These are phyloP conservation scores for Peterozyma xylosa DNA, from an alignment of 805 yeast species.

Conservation along the genomic window DNA sequence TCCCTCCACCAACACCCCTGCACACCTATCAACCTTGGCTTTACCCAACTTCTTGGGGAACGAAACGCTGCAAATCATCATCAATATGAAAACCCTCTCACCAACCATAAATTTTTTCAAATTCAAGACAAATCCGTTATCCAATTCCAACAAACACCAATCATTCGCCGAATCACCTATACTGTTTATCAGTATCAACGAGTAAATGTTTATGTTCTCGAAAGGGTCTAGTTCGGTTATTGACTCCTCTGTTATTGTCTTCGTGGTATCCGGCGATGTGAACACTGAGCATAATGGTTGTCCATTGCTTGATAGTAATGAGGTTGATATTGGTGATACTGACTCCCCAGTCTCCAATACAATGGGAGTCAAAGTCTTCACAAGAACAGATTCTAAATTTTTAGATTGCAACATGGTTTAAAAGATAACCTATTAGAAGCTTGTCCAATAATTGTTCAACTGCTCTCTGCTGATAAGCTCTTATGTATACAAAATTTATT, in stretches of 20 bases:
- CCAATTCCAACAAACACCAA: constrained; percentile 21
- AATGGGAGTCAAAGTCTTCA: not conserved
- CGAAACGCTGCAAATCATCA: constrained; percentile 18
- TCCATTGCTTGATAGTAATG: constrained; percentile 20
- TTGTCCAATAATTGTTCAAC: too few species aligned
- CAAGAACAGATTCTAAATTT: too few species aligned
- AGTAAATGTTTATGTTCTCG: constrained; percentile 22
- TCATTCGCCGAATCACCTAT: constrained; percentile 15
- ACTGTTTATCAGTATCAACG: constrained; percentile 19
- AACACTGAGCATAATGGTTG: constrained; percentile 21
- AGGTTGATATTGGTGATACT: constrained; percentile 19
- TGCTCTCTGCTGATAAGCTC: too few species aligned
- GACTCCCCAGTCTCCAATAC: constrained; percentile 17
- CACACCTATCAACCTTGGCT: constrained; percentile 14
- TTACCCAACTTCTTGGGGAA: constrained; percentile 24
- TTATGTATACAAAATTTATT: too few species aligned
- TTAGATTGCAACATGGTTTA: too few species aligned
- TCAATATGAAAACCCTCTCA: constrained; percentile 14
- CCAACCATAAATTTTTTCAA: constrained; percentile 13
- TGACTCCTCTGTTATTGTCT: not conserved
- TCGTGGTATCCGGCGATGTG: not conserved
- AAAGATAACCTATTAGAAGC: too few species aligned
- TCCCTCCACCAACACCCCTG: constrained; percentile 1
- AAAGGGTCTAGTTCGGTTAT: constrained; percentile 3
- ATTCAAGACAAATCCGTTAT: constrained; percentile 12